phyloP scores from a whole-genome alignment of 1,284 basidiomycete genomes.

The Ceratobasidium sp. region DNA sequence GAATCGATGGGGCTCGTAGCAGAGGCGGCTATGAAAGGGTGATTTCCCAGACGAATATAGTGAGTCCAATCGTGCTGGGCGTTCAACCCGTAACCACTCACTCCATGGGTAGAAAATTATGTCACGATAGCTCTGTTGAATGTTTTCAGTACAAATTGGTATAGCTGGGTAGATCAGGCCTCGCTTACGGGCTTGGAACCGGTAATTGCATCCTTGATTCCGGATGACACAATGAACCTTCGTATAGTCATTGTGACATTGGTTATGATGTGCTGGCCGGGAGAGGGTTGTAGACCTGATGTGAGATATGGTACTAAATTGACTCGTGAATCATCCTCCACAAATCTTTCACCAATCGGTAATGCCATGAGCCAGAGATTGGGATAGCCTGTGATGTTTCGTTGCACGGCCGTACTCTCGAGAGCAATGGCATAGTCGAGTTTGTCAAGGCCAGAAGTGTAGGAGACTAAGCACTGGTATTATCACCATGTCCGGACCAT shows the following conservation, averaged over 20 bases:
- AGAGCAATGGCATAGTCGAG: too few relatives aligned
- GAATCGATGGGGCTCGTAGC: too few relatives aligned
- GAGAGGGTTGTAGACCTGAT: not conserved
- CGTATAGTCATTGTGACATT: not conserved
- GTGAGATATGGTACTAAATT: slow-evolving; percentile 13
- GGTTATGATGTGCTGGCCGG: not conserved
- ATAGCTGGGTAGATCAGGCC: not conserved
- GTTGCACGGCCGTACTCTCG: too few relatives aligned
- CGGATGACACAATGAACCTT: slow-evolving; percentile 21
- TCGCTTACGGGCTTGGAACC: slow-evolving; percentile 11
- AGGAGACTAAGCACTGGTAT: too few relatives aligned
- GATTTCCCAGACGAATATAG: too few relatives aligned
- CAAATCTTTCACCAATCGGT: too few relatives aligned
- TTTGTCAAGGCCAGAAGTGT: too few relatives aligned
- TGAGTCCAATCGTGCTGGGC: not conserved
- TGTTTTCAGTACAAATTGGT: not conserved
- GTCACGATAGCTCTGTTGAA: not conserved
- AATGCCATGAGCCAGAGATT: too few relatives aligned
- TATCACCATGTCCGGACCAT: too few relatives aligned
- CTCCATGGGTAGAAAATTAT: not conserved
- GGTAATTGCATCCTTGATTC: slow-evolving; percentile 7
- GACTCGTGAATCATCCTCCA: not conserved
- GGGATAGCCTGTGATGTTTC: too few relatives aligned
- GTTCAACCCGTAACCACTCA: not conserved
- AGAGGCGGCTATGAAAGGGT: too few relatives aligned